Evolutionary conservation across 495 filamentous ascomycete species (phyloP), one percentile per base, ranked within the genome.

Genomic region (Aspergillus biplanus): DNA sequence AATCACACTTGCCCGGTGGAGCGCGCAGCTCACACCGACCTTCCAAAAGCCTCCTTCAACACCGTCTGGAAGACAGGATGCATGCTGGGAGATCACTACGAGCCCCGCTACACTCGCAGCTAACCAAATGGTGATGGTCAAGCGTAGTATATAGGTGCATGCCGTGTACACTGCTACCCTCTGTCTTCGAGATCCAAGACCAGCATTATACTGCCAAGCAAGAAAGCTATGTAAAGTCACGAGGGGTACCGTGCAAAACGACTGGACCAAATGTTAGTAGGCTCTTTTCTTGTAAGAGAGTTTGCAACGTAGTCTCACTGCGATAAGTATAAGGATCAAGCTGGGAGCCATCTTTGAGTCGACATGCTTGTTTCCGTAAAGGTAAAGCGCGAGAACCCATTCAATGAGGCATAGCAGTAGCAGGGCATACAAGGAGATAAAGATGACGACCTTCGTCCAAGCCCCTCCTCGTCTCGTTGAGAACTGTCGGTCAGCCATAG

Each of bases 291-390:
- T 32, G 12, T 13, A 32, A 3, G 33, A 32, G 52, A 59, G 3
- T 4, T 42, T 58, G n/a, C 47, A 7, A 42, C 16, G 33, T 33
- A 6, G 18, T 12, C 78, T 59, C 69, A 81, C 78, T 21, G 77
- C 72, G 5, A 77, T 69, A 5, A 81, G 42, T 31, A 73, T 65
- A 11, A 81, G 67, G 11, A 79, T 70, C 42, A 80, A 58, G 52
- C 78, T 80, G n/a, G 73, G 66, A 0, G 76, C 76, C 77, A 80
- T 80, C 66, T 77, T 75, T 27, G 71, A 72, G 55, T 80, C 77
- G 21, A 80, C 76, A 16, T 63, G 65, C 48, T 64, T 65, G 44
- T 69, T 75, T 5, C 69, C 78, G 42, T 79, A 81, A 3, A 80
- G 72, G 52, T 75, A 79, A 4, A 80, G 66, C 6, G 77, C 75